These are phyloP conservation scores for Suhomyces bokatorum DNA, from an alignment of 1,139 yeast genomes.

Conservation along the genomic window DNA sequence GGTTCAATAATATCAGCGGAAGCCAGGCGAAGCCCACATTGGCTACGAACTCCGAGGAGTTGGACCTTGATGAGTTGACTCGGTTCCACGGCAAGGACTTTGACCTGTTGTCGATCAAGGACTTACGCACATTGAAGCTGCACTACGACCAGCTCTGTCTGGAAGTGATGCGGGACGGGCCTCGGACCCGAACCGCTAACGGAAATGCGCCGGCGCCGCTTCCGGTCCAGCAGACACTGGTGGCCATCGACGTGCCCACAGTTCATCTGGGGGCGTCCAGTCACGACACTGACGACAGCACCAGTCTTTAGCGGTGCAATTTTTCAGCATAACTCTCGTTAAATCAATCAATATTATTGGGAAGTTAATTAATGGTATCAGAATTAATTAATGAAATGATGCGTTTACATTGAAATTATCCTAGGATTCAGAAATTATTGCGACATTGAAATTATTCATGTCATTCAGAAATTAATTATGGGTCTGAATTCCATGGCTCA, in stretches of 20 bases:
- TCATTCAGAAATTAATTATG: too few relatives aligned
- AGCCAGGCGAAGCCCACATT: constrained; percentile 9
- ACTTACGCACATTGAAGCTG: constrained; percentile 33
- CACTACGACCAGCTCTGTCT: constrained; percentile 43
- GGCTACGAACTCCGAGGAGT: constrained; percentile 11
- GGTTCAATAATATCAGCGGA: constrained; percentile 38
- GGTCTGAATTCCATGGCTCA: too few relatives aligned
- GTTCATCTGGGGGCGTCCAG: too few relatives aligned
- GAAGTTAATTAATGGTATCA: too few relatives aligned
- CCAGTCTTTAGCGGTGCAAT: neutral
- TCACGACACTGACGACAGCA: constrained; percentile 2
- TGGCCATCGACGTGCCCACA: too few relatives aligned
- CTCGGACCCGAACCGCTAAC: too few relatives aligned
- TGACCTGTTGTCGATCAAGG: constrained; percentile 39
- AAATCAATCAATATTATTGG: too few relatives aligned
- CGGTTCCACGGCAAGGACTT: constrained; percentile 37
- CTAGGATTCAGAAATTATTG: too few relatives aligned
- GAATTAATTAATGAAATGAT: too few relatives aligned
- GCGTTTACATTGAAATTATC: too few relatives aligned
- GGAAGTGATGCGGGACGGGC: constrained; percentile 13
- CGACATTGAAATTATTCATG: too few relatives aligned
- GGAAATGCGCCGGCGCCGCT: neutral
- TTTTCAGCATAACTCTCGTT: too few relatives aligned
- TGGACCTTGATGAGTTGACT: constrained; percentile 27
- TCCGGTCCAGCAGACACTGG: neutral